Evolutionary conservation across 2,329 filamentous ascomycete species (phyloP).

Genomic region (Alternaria triticimaculans): DNA sequence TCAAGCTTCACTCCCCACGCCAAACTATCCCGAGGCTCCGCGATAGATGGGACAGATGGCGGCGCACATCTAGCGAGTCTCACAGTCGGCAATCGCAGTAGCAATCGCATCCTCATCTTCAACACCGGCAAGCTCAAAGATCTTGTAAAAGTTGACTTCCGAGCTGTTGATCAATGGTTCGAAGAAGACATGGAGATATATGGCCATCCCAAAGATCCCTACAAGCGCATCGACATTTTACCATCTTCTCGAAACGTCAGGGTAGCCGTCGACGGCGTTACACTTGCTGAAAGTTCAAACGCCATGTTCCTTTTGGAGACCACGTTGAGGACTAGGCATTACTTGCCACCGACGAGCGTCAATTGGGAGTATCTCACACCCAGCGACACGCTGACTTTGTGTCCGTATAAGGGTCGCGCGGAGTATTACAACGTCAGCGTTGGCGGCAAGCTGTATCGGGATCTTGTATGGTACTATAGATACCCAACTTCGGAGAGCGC

Average conservation of each 20-base stretch:
- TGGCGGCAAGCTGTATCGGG: conserved; percentile 52
- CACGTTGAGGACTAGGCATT: conserved; percentile 64
- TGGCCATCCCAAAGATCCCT: conserved; percentile 71
- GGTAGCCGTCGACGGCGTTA: conserved; percentile 56
- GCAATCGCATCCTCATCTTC: conserved; percentile 38
- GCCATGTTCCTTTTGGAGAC: conserved; percentile 67
- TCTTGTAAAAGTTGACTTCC: conserved; percentile 43
- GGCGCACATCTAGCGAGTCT: conserved; percentile 31
- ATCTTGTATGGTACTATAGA: conserved; percentile 69
- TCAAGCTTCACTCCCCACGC: conserved; percentile 27
- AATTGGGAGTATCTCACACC: conserved; percentile 55
- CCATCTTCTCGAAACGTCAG: conserved; percentile 61
- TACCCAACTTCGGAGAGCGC: conserved; percentile 64
- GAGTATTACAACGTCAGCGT: conserved; percentile 66
- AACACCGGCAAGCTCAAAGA: conserved; percentile 26
- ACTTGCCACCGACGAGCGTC: conserved; percentile 62
- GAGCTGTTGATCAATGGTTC: conserved; percentile 54
- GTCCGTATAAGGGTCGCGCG: conserved; percentile 72
- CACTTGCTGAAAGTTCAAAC: conserved; percentile 54
- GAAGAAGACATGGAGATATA: conserved; percentile 67
- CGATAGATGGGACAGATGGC: conserved; percentile 26
- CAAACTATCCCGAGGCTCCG: conserved; percentile 16
- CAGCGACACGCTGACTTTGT: conserved; percentile 63
- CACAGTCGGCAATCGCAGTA: conserved; percentile 23
- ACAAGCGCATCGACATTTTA: conserved; percentile 68